These are phyloP conservation scores for Petrea volubilis DNA, from an alignment of 257 asterid species.

Conservation along the genomic window DNA sequence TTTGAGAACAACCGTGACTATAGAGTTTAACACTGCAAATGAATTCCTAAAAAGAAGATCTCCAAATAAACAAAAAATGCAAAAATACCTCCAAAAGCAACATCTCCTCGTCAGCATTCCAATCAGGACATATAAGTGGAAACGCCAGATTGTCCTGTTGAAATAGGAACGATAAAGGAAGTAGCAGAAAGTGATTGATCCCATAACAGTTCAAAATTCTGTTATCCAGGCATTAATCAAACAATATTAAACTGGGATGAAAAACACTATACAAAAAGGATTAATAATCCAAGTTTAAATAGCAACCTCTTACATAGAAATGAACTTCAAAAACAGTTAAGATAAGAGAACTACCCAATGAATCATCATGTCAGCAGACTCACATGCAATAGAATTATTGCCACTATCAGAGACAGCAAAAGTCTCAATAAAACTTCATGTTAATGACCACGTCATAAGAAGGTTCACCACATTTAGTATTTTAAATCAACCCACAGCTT, in stretches of 20 bases:
- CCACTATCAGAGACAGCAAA: conserved; percentile 3
- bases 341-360: no score
- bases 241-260: not conserved
- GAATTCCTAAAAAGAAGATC: not conserved
- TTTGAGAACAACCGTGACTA: not conserved
- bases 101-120: conserved; percentile 99
- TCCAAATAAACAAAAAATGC: not conserved
- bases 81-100: conserved; percentile 82
- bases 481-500: not conserved
- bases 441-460: no score
- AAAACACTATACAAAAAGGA: not conserved
- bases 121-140: conserved; percentile 88
- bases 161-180: conserved; percentile 19
- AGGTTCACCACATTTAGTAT: not conserved
- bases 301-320: not conserved
- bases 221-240: not conserved
- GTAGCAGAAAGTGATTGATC: conserved; percentile 1
- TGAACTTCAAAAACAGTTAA: conserved; percentile 1
- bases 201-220: not conserved
- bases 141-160: conserved; percentile 88
- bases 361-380: not conserved
- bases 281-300: not conserved
- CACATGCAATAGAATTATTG: not conserved
- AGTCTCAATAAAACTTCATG: not conserved
- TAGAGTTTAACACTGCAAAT: conserved; percentile 8